Evolutionary conservation across 1,139 yeast genomes (phyloP).

Genomic region (Hyphopichia wangnamkhiaoensis): DNA sequence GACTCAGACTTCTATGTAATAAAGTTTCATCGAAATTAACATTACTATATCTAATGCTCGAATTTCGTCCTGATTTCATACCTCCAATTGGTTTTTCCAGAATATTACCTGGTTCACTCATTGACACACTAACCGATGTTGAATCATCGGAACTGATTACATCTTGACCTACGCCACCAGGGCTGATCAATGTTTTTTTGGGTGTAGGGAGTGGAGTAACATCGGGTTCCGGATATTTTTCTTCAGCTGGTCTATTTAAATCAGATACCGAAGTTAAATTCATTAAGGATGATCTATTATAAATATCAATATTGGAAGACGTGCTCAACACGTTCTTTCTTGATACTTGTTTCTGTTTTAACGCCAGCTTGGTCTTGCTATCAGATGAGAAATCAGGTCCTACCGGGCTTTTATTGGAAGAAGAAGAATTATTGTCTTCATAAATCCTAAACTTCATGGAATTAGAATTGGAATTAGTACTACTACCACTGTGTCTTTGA

Average conservation of each 20-base stretch:
- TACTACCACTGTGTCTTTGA: slow-evolving; percentile 8
- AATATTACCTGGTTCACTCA: slow-evolving; percentile 1
- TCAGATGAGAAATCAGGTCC: not conserved
- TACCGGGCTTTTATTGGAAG: not conserved
- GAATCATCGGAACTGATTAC: slow-evolving; percentile 3
- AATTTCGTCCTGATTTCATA: slow-evolving; percentile 9
- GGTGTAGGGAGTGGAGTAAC: slow-evolving; percentile 18
- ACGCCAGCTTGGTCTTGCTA: slow-evolving; percentile 1
- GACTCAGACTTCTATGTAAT: slow-evolving; percentile 9
- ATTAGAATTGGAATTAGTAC: slow-evolving; percentile 11
- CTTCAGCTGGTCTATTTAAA: slow-evolving; percentile 9
- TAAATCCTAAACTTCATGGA: slow-evolving; percentile 14
- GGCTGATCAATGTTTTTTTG: not conserved
- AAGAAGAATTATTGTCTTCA: slow-evolving; percentile 8
- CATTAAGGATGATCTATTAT: slow-evolving; percentile 16
- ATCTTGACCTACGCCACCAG: slow-evolving; percentile 1
- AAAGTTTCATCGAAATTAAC: slow-evolving; percentile 15
- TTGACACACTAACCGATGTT: slow-evolving; percentile 1
- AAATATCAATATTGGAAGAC: slow-evolving; percentile 18
- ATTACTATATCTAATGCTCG: slow-evolving; percentile 5
- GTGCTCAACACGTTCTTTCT: slow-evolving; percentile 17
- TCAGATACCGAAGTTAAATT: slow-evolving; percentile 16
- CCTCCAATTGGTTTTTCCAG: slow-evolving; percentile 9
- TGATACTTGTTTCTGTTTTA: slow-evolving; percentile 4
- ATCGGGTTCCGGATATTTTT: slow-evolving; percentile 22